Percentiles rank a stretch among this genome's conserved stretches.
Conservation (phyloP, 164 flowering plant species). For the Buxus sempervirens region DNA sequence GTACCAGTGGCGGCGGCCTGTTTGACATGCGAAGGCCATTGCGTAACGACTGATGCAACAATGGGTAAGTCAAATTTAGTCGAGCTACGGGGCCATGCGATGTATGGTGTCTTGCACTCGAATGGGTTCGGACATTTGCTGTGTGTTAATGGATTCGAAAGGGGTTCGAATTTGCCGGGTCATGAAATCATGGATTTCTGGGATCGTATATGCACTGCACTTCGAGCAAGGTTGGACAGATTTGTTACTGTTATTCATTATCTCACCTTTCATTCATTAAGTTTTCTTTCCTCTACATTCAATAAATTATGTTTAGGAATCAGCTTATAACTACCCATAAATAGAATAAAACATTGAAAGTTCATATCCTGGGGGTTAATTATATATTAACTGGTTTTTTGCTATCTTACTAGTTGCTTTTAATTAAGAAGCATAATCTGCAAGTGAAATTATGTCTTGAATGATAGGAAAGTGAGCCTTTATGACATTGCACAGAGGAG, state of each 20-base stretch:
- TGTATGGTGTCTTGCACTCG: slow-evolving; percentile 91
- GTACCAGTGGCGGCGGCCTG: slow-evolving; percentile 19
- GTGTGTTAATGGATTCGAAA: slow-evolving; percentile 64
- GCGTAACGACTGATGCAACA: neutral
- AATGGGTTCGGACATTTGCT: slow-evolving; percentile 94
- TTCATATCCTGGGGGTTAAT: too few relatives aligned
- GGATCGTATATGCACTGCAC: slow-evolving; percentile 73
- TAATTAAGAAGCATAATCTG: too few relatives aligned
- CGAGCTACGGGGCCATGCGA: slow-evolving; percentile 50
- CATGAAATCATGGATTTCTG: slow-evolving; percentile 78
- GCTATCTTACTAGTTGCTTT: too few relatives aligned
- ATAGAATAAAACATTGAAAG: neutral
- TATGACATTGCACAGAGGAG: slow-evolving; percentile 61
- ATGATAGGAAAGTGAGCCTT: slow-evolving; percentile 71
- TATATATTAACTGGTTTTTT: too few relatives aligned
- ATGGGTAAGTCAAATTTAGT: slow-evolving; percentile 34
- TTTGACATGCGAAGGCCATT: slow-evolving; percentile 24
- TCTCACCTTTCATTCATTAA: too few relatives aligned
- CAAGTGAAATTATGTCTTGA: neutral
- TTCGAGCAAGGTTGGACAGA: slow-evolving; percentile 64
- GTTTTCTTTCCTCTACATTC: neutral
- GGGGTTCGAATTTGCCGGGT: slow-evolving; percentile 66
- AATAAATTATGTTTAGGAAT: too few relatives aligned
- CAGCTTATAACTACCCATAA: neutral
- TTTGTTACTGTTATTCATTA: neutral